Evolutionary conservation across 2,329 filamentous ascomycete genomes (phyloP), one percentile per base, ranked within the genome.

Genomic region (Pezicula neosporulosa): DNA sequence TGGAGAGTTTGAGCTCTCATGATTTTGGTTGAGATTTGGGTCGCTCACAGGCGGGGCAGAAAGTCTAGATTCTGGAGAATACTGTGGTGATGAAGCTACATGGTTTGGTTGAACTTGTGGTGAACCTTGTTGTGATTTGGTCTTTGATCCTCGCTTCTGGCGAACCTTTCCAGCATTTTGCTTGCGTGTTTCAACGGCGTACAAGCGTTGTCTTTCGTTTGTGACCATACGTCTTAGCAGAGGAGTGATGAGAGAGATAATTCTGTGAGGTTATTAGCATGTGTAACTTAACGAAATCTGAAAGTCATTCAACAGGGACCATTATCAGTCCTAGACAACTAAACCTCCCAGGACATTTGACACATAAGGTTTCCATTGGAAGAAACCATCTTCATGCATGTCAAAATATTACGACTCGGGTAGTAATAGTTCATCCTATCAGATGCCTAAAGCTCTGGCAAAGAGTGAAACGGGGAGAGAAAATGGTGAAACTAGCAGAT

Each of bases 161-260:
- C 33, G 18, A 10, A 38, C 45, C 33, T 27, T 38, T 43, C 35
- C 18, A 54, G 51, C 52, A 38, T 52, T 52, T 51, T 44, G 43
- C 21, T 57, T 60, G 8, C 63, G 52, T 19, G 52, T 54, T 24
- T 61, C 55, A 15, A 56, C 42, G 15, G 61, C 63, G 53, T 67
- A 67, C 21, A 53, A 48, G 28, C 64, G 56, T 56, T 66, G 64
- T 37, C 61, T 57, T 50, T 67, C 65, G 45, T 68, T 68, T n/a
- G 62, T 66, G 8, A 68, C 63, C 58, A 65, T 62, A 8, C 65
- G 63, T 13, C 64, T 61, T 42, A 68, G 48, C 8, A 68, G 50
- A 33, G 63, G 65, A 21, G 57, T 64, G 18, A 66, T 53, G 6
- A 57, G 47, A 7, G 56, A 47, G 3, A 63, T 61, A 15, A 67